Evolutionary conservation across 768 basidiomycete genomes (phyloP), one percentile per base, ranked within the genome.

Genomic region (Favolaschia claudopus): DNA sequence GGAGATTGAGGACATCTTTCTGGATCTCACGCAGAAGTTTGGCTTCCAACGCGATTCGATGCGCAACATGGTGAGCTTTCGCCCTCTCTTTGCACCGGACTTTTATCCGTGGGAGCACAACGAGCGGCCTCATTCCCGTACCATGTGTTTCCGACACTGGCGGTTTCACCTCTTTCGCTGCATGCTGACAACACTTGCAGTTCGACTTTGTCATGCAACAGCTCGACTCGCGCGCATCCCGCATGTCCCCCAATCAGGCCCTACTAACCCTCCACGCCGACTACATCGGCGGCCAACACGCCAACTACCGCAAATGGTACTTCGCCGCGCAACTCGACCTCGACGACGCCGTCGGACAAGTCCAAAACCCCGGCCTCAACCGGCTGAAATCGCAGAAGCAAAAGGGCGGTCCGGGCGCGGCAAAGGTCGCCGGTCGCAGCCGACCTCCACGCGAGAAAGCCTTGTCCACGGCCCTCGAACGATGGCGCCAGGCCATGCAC

Each of bases 281-380:
- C 74, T 99, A 99, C 76, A 98, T 99, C 68, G 97, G 97, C 28
- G 97, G 97, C 4, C 92, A 96, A 74, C 90, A 98, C 69, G 94
- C 97, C 54, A 99, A 99, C 80, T 99, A 99, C 79, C 92, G 97
- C 63, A 98, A 98, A 78, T 99, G 97, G 97, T 99, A 99, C 78
- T 99, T 99, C 75, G 97, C 96, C 37, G 95, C 96, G 19, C 97
- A 99, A 73, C 89, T 99, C 60, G 96, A 99, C 74, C 89, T 99
- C 39, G 97, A 99, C 74, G 97, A 99, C 68, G 96, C 96, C 50
- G 89, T 99, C 55, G 97, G 96, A 33, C 87, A 92, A 52, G 84
- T 85, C 7, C 94, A 97, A 69, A 98, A 97, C 73, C 93, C 94
- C 0, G 96, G 96, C 57, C 81, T 97, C 9, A 85, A 84, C 46